Percentiles rank a stretch among this genome's conserved stretches.
phyloP scores from a whole-genome alignment of 2,329 filamentous ascomycete genomes.

The Ophiostoma montium region DNA sequence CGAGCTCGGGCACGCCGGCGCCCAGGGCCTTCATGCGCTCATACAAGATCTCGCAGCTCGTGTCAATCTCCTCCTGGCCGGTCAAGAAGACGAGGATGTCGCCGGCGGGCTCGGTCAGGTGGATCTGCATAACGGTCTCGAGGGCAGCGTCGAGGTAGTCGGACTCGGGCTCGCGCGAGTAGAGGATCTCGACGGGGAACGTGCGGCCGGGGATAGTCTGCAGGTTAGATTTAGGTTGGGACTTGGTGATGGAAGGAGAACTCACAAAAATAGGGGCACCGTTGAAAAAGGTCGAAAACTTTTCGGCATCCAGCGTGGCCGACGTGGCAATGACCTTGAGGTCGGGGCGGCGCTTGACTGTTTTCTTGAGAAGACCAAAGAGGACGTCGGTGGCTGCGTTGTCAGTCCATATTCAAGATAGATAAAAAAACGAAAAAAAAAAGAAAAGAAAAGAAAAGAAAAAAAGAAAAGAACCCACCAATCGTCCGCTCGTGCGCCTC shows the following conservation, averaged over 20 bases:
- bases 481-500: conserved; percentile 97
- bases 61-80: conserved; percentile 96
- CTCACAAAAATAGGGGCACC: conserved; percentile 71
- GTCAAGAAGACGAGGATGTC: conserved; percentile 97
- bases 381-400: conserved; percentile 67
- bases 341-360: conserved; percentile 69
- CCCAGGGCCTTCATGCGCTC: conserved; percentile 95
- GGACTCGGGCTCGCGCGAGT: conserved; percentile 84
- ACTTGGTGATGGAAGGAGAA: background rate
- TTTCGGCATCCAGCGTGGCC: conserved; percentile 90
- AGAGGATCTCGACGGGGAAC: conserved; percentile 91
- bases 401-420: background rate
- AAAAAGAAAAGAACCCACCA: conserved; percentile 3
- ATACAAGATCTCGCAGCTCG: conserved; percentile 77
- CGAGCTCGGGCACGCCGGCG: conserved; percentile 75
- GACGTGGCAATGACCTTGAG: conserved; percentile 94
- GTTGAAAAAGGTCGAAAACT: conserved; percentile 94
- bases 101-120: conserved; percentile 78
- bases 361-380: conserved; percentile 89
- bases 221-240: background rate
- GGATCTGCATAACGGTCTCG: conserved; percentile 97
- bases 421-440: no score
- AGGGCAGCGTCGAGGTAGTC: conserved; percentile 90
- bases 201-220: conserved; percentile 81
- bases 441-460: background rate